Evolutionary conservation across 805 yeast species (phyloP).

Genomic region (Ogataea chonburiensis): DNA sequence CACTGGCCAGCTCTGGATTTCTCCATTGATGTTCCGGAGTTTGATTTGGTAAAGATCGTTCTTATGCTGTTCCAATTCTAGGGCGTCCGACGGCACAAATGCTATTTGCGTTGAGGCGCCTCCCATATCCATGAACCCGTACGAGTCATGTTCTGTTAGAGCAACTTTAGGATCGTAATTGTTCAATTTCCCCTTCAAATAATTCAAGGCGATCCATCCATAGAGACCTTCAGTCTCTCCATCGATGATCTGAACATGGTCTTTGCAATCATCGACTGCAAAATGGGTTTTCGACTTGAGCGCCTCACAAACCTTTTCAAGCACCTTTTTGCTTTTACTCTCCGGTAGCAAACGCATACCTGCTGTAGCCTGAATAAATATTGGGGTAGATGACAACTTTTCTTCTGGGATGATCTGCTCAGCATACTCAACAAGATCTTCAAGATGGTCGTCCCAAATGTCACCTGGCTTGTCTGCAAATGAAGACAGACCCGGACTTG

Average conservation of each 20-base stretch:
- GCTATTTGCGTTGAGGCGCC: conserved; percentile 98
- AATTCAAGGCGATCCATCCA: conserved; percentile 94
- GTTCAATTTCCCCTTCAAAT: conserved; percentile 66
- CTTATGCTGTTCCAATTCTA: conserved; percentile 60
- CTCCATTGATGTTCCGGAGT: conserved; percentile 70
- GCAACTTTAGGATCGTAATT: conserved; percentile 37
- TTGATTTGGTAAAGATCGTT: conserved; percentile 72
- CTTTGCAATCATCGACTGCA: conserved; percentile 53
- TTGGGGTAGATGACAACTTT: conserved; percentile 67
- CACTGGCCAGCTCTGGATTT: conserved; percentile 71
- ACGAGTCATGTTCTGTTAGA: conserved; percentile 42
- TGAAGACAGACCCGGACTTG: conserved; percentile 81
- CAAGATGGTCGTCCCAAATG: conserved; percentile 73
- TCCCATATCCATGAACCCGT: conserved; percentile 98
- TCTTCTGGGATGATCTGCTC: conserved; percentile 63
- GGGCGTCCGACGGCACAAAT: conserved; percentile 69
- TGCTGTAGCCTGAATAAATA: conserved; percentile 92
- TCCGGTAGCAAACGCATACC: conserved; percentile 84
- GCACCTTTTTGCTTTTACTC: conserved; percentile 49
- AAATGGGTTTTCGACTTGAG: conserved; percentile 59
- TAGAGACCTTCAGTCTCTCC: conserved; percentile 94
- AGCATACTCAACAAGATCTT: conserved; percentile 66
- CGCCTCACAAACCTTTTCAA: conserved; percentile 58
- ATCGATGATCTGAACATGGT: conserved; percentile 82
- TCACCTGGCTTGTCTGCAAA: conserved; percentile 51